Evolutionary conservation across 2,329 filamentous ascomycete genomes (phyloP), one percentile per base, ranked within the genome.

Genomic region (Pseudofabraea citricarpa): DNA sequence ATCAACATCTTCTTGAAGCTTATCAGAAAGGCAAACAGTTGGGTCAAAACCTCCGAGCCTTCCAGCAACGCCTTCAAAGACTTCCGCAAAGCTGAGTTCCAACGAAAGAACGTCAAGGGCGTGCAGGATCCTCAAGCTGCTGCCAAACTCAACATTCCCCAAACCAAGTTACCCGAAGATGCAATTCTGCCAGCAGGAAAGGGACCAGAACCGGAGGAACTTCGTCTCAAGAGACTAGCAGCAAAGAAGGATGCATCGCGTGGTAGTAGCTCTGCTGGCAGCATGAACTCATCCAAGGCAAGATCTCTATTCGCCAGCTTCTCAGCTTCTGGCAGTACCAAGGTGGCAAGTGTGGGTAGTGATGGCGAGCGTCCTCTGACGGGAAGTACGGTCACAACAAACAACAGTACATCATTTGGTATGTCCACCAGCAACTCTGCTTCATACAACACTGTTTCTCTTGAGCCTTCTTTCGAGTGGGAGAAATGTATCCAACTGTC

Each of bases 81-180:
- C 12, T 40, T 26, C 10, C 20, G 21, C 9, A 27, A 40, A 20
- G 21, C 15, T 12, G 37, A 40, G n/a, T 40, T 40, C 13, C 16
- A 29, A 20, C 13, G 21, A 27, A 15, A 21, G 2, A 31, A 31
- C 15, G 37, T 40, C 13, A 18, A n/a, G 6, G n/a, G 15, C 13
- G 9, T 16, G 13, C 15, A 40, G 4, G 18, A 40, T 15, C 35
- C 18, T 6, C 16, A 37, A 37, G 22, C 37, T 18, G 23, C 37
- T n/a, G 37, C 37, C 16, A 40, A 40, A 15, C 37, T 40, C 15
- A 15, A 40, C 4, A 31, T 40, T 15, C 26, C 37, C 13, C 10
- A n/a, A 15, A 19, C 23, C 1, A 40, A 27, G 16, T 26, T 40
- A 15, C 37, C 37, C 15, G 9, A 16, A 2, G 23, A 40, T 5